A percentile compares a stretch with the other conserved stretches of the same genome.
Evolutionary conservation across 208 protist genomes (phyloP).

Genomic region (Lotmaria passim): DNA sequence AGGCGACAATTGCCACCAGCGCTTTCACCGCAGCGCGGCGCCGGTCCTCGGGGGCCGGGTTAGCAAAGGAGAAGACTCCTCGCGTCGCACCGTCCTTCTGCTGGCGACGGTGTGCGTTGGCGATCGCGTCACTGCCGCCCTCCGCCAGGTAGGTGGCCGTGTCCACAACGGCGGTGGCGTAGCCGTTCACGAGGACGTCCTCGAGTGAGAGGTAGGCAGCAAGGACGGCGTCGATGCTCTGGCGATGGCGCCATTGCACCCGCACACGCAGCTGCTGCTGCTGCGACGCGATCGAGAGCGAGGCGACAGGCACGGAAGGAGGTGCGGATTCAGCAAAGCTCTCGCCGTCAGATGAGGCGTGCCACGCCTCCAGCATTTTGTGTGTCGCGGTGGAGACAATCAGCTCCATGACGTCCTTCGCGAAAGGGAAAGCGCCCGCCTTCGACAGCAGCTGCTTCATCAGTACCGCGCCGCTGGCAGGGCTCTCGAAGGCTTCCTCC

Average conservation of each 20-base stretch:
- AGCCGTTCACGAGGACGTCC: constrained; percentile 33
- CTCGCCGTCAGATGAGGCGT: no score
- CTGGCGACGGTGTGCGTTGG: not conserved
- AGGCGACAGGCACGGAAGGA: not conserved
- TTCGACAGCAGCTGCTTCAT: constrained; percentile 48
- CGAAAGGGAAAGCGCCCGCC: constrained; percentile 53
- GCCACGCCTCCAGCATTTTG: constrained; percentile 47
- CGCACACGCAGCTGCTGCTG: constrained; percentile 32
- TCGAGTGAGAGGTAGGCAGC: constrained; percentile 32
- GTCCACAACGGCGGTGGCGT: constrained; percentile 29
- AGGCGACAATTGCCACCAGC: constrained; percentile 38
- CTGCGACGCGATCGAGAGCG: constrained; percentile 28
- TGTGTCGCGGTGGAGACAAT: constrained; percentile 26
- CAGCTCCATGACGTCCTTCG: constrained; percentile 41
- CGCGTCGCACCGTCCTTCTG: not conserved
- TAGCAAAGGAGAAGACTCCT: constrained; percentile 3
- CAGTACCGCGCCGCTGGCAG: constrained; percentile 52
- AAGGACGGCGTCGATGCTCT: constrained; percentile 29
- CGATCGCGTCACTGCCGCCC: constrained; percentile 9
- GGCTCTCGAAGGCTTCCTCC: constrained; percentile 68
- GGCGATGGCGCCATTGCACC: constrained; percentile 28
- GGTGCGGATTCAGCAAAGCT: no score
- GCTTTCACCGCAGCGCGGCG: constrained; percentile 32
- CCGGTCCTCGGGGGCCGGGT: constrained; percentile 29
- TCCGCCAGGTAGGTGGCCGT: constrained; percentile 33